phyloP scores from a whole-genome alignment of 495 filamentous ascomycete species.

The Hypoxylon fragiforme region DNA sequence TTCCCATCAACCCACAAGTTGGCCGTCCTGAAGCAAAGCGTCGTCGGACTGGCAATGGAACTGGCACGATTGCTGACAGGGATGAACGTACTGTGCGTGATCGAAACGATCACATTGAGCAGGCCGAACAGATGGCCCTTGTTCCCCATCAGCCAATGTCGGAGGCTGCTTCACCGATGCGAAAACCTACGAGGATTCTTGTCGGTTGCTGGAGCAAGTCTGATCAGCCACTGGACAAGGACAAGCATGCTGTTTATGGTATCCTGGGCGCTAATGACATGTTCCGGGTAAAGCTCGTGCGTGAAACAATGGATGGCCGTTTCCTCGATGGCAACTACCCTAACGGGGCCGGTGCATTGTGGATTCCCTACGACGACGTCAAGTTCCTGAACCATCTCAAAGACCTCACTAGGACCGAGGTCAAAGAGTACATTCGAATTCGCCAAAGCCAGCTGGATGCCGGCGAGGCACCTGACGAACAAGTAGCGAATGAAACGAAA shows the following conservation, averaged over 20 bases:
- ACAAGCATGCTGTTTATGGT: conserved; percentile 57
- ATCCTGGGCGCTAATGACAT: conserved; percentile 57
- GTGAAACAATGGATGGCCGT: conserved; percentile 54
- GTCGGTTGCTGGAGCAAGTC: conserved; percentile 56
- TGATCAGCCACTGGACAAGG: conserved; percentile 34
- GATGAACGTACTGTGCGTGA: background rate
- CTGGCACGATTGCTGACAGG: conserved; percentile 22
- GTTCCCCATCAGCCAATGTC: conserved; percentile 9
- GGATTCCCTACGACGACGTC: conserved; percentile 60
- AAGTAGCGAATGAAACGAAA: conserved; percentile 50
- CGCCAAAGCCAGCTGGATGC: conserved; percentile 53
- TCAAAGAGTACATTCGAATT: conserved; percentile 59
- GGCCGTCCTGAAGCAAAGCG: conserved; percentile 44
- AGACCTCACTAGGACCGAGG: conserved; percentile 47
- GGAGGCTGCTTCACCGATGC: conserved; percentile 19
- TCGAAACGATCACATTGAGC: background rate
- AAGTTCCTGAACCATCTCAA: conserved; percentile 51
- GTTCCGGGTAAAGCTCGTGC: conserved; percentile 56
- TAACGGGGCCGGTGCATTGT: conserved; percentile 53
- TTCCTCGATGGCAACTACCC: conserved; percentile 55
- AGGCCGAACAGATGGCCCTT: background rate
- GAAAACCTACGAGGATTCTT: conserved; percentile 51
- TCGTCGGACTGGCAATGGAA: conserved; percentile 30
- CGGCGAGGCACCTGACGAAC: conserved; percentile 48
- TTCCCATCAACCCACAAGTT: conserved; percentile 43